Evolutionary conservation across 371 early-diverging fungal genomes (phyloP), one percentile per base, ranked within the genome.

Genomic region (Dentiscutata heterogama): DNA sequence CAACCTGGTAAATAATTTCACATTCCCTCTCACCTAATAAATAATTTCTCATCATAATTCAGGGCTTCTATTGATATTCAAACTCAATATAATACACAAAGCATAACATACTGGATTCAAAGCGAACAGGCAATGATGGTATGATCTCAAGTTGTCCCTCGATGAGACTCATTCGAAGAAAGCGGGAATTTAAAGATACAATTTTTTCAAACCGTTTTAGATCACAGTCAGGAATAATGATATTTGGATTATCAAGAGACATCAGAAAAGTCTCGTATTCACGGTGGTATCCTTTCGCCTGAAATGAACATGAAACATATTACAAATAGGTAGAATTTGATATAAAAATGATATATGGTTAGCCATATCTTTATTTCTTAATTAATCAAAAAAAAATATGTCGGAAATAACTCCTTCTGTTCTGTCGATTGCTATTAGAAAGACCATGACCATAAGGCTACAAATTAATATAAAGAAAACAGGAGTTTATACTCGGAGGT

Each of bases 11-110:
- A 46, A 16, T 78, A 64, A 78, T 78, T 25, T 22, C 25, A 10
- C 11, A 20, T 77, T 77, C 22, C 63, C 51, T 77, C 3, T 29
- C 25, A 10, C 39, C 53, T 53, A 78, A 75, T 50, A 56, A 71
- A n/a, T 51, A 39, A 14, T 71, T 56, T 75, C 58, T 75, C n/a
- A 58, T 22, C 6, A 58, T 58, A 18, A 20, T 58, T 20, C 18
- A 18, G 58, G 1, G 0, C 11, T 8, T 58, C 22, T 20, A 58
- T 58, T 58, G 18, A 58, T n/a, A 18, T 18, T 58, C 18, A 0
- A 58, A 3, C 58, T 58, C 18, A 18, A 58, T 58, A 58, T 58
- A 58, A 58, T 58, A 58, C 58, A 14, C 58, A 58, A 58, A 58
- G 18, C 58, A 58, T 58, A 8, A 18, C 58, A 58, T 58, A 58